Conservation (phyloP, 2,329 filamentous ascomycete genomes). For the Pestalotiopsis sp. region DNA sequence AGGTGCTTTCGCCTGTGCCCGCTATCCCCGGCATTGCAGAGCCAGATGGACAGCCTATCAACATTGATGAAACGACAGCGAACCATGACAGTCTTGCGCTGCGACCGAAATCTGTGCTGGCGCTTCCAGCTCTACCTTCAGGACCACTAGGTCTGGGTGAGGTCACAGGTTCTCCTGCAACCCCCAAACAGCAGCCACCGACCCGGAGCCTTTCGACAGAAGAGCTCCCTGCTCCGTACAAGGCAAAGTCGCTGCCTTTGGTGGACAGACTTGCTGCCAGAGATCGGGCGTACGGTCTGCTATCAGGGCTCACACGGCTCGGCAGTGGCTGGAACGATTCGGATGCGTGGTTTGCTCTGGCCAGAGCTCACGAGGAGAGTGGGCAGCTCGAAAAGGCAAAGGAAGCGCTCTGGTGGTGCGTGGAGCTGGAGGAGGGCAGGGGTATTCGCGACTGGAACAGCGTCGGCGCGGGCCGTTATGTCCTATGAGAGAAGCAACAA, state of each 20-base stretch:
- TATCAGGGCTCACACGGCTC: slow-evolving; percentile 82
- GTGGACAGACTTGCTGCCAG: slow-evolving; percentile 85
- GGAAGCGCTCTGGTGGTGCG: slow-evolving; percentile 95
- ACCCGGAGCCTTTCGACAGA: slow-evolving; percentile 32
- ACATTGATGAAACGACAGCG: slow-evolving; percentile 9
- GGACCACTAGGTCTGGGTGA: slow-evolving; percentile 50
- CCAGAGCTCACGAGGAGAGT: slow-evolving; percentile 84
- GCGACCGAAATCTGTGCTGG: slow-evolving; percentile 9
- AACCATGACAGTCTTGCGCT: slow-evolving; percentile 12
- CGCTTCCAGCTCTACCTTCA: slow-evolving; percentile 37
- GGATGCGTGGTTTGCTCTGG: slow-evolving; percentile 91
- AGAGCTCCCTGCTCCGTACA: slow-evolving; percentile 54
- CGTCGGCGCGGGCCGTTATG: slow-evolving; percentile 68
- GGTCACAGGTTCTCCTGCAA: slow-evolving; percentile 12
- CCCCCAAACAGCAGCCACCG: slow-evolving; percentile 16
- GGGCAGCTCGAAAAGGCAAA: slow-evolving; percentile 86
- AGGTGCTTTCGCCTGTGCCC: slow-evolving; percentile 64
- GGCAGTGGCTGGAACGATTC: slow-evolving; percentile 88
- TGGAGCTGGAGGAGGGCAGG: slow-evolving; percentile 86
- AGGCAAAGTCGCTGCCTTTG: slow-evolving; percentile 65
- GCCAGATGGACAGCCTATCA: slow-evolving; percentile 30
- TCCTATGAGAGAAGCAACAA: slow-evolving; percentile 46
- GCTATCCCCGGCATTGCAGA: slow-evolving; percentile 49
- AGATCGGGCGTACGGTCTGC: slow-evolving; percentile 83
- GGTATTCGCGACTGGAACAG: slow-evolving; percentile 79